Evolutionary conservation across 2,329 filamentous ascomycete species (phyloP).

Genomic region (Kalaharituber pfeilii): DNA sequence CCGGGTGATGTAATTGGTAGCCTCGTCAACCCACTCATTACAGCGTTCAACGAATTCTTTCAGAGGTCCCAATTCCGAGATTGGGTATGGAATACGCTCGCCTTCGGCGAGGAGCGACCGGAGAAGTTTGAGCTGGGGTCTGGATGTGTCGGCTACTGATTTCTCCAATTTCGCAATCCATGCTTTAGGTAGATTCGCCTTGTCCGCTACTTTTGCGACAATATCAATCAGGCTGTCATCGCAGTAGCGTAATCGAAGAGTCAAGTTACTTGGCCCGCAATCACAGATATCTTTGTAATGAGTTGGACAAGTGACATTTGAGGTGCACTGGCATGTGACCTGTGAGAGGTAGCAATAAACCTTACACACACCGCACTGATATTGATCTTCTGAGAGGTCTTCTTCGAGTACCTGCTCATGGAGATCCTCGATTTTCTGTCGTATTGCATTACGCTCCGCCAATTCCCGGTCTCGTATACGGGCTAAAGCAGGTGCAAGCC

Average conservation of each 20-base stretch:
- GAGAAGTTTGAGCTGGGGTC: slow-evolving; percentile 69
- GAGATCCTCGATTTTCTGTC: slow-evolving; percentile 25
- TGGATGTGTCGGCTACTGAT: slow-evolving; percentile 64
- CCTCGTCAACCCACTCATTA: slow-evolving; percentile 96
- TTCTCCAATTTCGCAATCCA: slow-evolving; percentile 87
- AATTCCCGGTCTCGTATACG: slow-evolving; percentile 60
- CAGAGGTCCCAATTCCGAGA: slow-evolving; percentile 65
- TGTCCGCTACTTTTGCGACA: slow-evolving; percentile 65
- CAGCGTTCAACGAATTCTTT: slow-evolving; percentile 86
- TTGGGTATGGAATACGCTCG: slow-evolving; percentile 73
- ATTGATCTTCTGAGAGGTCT: slow-evolving; percentile 75
- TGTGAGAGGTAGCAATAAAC: slow-evolving; percentile 79
- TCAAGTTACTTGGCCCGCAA: slow-evolving; percentile 23
- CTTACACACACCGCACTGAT: slow-evolving; percentile 84
- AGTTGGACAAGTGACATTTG: slow-evolving; percentile 60
- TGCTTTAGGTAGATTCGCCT: slow-evolving; percentile 63
- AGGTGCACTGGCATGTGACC: slow-evolving; percentile 66
- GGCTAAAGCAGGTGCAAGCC: slow-evolving; percentile 69
- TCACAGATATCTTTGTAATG: slow-evolving; percentile 41
- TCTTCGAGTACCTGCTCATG: slow-evolving; percentile 34
- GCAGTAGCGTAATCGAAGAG: slow-evolving; percentile 58
- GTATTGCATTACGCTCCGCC: slow-evolving; percentile 48
- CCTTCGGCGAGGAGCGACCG: slow-evolving; percentile 76
- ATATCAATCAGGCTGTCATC: slow-evolving; percentile 49
- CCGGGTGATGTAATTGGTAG: slow-evolving; percentile 84